A percentile compares a stretch with the other conserved stretches of the same genome.
phyloP scores from a whole-genome alignment of 192 early-diverging fungal species.

The Backusella mclennaniae region DNA sequence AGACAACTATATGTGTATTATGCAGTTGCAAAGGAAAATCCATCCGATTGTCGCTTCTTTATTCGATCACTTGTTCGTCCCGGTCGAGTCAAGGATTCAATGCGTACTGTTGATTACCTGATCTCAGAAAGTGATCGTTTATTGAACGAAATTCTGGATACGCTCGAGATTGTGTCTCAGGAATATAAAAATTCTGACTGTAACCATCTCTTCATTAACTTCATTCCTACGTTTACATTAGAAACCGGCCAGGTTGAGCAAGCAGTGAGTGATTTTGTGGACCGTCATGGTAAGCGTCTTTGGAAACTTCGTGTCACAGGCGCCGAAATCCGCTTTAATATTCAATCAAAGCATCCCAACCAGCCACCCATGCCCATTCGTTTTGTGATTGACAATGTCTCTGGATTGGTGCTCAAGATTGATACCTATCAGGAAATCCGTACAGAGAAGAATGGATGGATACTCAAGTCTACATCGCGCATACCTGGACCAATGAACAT shows the following conservation, averaged over 20 bases:
- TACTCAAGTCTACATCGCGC: slow-evolving; percentile 80
- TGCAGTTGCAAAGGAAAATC: slow-evolving; percentile 90
- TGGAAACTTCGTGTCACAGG: slow-evolving; percentile 92
- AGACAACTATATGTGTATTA: slow-evolving; percentile 95
- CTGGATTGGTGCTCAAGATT: slow-evolving; percentile 87
- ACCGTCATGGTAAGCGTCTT: slow-evolving; percentile 91
- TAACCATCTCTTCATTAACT: slow-evolving; percentile 98
- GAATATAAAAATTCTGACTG: slow-evolving; percentile 94
- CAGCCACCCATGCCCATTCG: slow-evolving; percentile 73
- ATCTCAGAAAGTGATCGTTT: slow-evolving; percentile 91
- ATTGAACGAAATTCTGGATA: slow-evolving; percentile 90
- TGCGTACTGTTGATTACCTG: slow-evolving; percentile 91
- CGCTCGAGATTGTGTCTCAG: slow-evolving; percentile 87
- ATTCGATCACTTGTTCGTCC: slow-evolving; percentile 94
- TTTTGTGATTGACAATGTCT: slow-evolving; percentile 88
- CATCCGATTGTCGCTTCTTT: slow-evolving; percentile 94
- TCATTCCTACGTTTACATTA: slow-evolving; percentile 92
- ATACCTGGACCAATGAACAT: slow-evolving; percentile 81
- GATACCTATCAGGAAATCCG: slow-evolving; percentile 91
- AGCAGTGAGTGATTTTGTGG: slow-evolving; percentile 84
- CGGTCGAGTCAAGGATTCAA: slow-evolving; percentile 71
- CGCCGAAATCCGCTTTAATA: slow-evolving; percentile 95
- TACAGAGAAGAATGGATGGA: slow-evolving; percentile 76
- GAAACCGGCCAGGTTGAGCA: slow-evolving; percentile 79
- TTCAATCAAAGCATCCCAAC: slow-evolving; percentile 59